Conservation (phyloP, 2,329 filamentous ascomycete genomes). For the Cercospora zeina region DNA sequence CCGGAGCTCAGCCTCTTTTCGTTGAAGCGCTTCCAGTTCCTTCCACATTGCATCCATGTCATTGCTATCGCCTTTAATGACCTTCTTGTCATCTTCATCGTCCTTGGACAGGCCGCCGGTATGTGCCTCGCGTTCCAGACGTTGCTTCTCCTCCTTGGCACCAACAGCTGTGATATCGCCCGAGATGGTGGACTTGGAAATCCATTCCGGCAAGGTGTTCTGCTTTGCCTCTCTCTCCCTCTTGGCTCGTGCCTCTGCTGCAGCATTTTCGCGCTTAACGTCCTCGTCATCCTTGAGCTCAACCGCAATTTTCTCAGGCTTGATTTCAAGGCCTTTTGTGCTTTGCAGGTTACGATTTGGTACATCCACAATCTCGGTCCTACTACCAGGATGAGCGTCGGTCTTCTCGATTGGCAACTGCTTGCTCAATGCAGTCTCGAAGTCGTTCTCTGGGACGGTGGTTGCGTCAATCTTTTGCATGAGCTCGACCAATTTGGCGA, state of each 20-base stretch:
- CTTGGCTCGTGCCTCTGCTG: slow-evolving; percentile 35
- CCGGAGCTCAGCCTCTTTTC: slow-evolving; percentile 44
- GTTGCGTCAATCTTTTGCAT: slow-evolving; percentile 75
- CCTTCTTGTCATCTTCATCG: slow-evolving; percentile 45
- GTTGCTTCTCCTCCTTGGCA: slow-evolving; percentile 43
- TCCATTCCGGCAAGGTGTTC: slow-evolving; percentile 42
- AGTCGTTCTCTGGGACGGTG: slow-evolving; percentile 70
- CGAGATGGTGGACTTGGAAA: slow-evolving; percentile 40
- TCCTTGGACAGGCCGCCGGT: slow-evolving; percentile 45
- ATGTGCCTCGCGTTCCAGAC: slow-evolving; percentile 42
- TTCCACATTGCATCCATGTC: slow-evolving; percentile 68
- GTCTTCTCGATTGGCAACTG: slow-evolving; percentile 66
- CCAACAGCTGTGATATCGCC: slow-evolving; percentile 50
- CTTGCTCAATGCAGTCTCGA: slow-evolving; percentile 66
- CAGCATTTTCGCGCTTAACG: slow-evolving; percentile 38
- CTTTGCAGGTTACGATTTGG: slow-evolving; percentile 38
- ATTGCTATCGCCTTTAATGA: slow-evolving; percentile 48
- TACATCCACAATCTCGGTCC: slow-evolving; percentile 40
- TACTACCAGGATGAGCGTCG: slow-evolving; percentile 62
- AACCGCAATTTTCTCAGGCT: slow-evolving; percentile 42
- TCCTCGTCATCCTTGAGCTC: slow-evolving; percentile 41
- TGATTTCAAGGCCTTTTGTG: slow-evolving; percentile 39
- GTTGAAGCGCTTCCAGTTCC: slow-evolving; percentile 63
- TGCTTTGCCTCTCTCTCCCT: slow-evolving; percentile 41
- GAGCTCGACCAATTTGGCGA: slow-evolving; percentile 74